Evolutionary conservation across 768 basidiomycete species (phyloP).

Genomic region (Serendipita indica): DNA sequence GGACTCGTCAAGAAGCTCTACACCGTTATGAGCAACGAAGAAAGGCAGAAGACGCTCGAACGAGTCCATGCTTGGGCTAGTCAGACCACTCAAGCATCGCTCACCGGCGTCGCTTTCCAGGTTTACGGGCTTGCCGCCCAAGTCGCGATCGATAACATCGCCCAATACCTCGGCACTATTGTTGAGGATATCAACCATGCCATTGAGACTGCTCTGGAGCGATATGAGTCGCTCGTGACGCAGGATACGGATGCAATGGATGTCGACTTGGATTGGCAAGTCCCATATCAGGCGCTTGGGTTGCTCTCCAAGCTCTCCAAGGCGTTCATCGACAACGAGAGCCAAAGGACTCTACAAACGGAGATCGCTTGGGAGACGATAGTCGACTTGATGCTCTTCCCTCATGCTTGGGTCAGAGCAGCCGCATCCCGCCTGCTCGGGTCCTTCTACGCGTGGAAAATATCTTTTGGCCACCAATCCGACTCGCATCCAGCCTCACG

Average conservation of each 20-base stretch:
- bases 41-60: slow-evolving; percentile 39
- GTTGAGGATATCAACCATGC: slow-evolving; percentile 41
- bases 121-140: slow-evolving; percentile 74
- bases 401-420: slow-evolving; percentile 88
- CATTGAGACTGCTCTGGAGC: slow-evolving; percentile 31
- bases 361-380: slow-evolving; percentile 48
- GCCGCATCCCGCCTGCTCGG: slow-evolving; percentile 67
- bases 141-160: slow-evolving; percentile 34
- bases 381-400: slow-evolving; percentile 57
- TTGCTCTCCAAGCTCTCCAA: slow-evolving; percentile 47
- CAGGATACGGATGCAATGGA: slow-evolving; percentile 32
- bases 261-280: slow-evolving; percentile 58
- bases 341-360: slow-evolving; percentile 25
- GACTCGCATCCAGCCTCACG: slow-evolving; percentile 36
- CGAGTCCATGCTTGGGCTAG: slow-evolving; percentile 71
- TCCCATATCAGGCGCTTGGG: slow-evolving; percentile 66
- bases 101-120: slow-evolving; percentile 63
- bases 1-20: slow-evolving; percentile 69
- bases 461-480: slow-evolving; percentile 14
- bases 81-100: slow-evolving; percentile 40
- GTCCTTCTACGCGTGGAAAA: slow-evolving; percentile 33
- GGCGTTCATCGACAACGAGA: slow-evolving; percentile 35
- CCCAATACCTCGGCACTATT: slow-evolving; percentile 33
- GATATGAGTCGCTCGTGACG: slow-evolving; percentile 27
- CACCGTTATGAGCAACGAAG: slow-evolving; percentile 45